These are phyloP conservation scores for Vinca minor DNA, from an alignment of 257 asterid genomes.

Conservation along the genomic window DNA sequence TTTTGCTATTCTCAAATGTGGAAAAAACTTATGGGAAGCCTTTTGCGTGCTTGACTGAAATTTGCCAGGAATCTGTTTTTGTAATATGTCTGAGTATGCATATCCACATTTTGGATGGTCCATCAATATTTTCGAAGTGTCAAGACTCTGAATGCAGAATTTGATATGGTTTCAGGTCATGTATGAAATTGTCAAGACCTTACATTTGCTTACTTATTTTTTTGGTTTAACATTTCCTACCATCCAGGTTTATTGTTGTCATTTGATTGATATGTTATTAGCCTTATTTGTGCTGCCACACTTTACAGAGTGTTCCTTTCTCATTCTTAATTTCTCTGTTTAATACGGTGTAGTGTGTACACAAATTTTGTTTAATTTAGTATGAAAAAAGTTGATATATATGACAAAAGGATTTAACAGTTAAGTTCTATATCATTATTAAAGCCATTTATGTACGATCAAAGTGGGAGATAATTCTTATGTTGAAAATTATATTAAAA, in stretches of 20 bases:
- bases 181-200: neutral
- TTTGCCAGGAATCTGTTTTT: neutral
- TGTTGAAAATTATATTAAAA: neutral
- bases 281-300: neutral
- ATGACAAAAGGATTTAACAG: neutral
- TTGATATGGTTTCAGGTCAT: neutral
- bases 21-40: neutral
- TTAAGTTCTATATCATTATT: too few relatives aligned
- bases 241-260: neutral
- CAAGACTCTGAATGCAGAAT: neutral
- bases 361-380: too few relatives aligned
- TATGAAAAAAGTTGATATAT: neutral
- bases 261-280: neutral
- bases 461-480: neutral
- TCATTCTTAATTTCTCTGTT: neutral
- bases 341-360: neutral
- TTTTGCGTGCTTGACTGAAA: neutral
- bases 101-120: neutral
- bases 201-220: neutral
- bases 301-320: neutral
- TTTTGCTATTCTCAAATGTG: neutral
- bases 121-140: neutral
- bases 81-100: neutral
- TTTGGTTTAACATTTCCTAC: neutral
- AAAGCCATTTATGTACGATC: neutral